Percentiles rank a stretch among this genome's conserved stretches.
Conservation (phyloP, 257 asterid species). For the Fraxinus pennsylvanica region DNA sequence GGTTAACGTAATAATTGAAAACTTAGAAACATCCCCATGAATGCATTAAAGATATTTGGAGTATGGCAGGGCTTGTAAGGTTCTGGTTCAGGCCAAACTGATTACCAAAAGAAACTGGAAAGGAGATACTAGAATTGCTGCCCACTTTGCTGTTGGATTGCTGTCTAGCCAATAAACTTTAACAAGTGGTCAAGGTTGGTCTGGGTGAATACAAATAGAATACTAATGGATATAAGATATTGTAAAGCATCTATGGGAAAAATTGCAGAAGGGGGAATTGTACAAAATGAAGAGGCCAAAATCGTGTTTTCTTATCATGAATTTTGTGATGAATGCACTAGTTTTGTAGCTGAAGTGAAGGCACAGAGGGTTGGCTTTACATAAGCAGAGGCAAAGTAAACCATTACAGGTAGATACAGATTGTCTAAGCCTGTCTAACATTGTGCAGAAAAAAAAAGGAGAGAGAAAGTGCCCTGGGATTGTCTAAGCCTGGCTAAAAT, state of each 20-base stretch:
- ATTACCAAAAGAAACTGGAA: neutral
- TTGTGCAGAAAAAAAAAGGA: too few species aligned
- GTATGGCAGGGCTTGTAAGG: neutral
- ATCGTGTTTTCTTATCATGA: neutral
- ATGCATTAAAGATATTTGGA: neutral
- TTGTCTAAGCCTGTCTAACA: neutral
- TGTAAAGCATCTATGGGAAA: neutral
- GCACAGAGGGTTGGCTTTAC: neutral
- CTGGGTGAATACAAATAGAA: neutral
- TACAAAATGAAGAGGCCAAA: neutral
- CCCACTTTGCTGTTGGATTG: neutral
- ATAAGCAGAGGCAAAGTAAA: neutral
- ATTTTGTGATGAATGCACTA: neutral
- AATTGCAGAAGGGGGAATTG: neutral
- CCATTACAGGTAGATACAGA: neutral
- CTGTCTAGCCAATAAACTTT: neutral
- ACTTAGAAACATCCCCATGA: neutral
- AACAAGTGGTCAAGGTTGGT: neutral
- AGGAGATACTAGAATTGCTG: neutral
- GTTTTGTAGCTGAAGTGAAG: neutral
- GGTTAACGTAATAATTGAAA: neutral
- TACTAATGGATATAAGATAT: neutral
- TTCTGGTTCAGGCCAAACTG: neutral
- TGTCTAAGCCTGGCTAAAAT: too few species aligned
- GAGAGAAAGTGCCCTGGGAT: neutral